Conservation (phyloP, 2,329 filamentous ascomycete species). For the Coniella vitis region DNA sequence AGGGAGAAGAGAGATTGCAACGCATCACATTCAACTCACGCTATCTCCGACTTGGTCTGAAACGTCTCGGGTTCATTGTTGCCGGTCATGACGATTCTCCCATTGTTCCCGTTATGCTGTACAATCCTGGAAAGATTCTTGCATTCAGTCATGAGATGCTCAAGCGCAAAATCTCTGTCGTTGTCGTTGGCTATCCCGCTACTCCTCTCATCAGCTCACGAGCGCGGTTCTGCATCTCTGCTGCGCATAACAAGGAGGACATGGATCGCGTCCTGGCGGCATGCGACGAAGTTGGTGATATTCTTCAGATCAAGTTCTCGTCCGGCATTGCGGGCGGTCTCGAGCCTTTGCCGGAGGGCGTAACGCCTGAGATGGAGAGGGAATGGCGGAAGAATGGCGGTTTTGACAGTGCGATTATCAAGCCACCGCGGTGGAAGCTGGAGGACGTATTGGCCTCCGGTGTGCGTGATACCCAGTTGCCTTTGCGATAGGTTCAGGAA, state of each 20-base stretch:
- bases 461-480: constrained; percentile 67
- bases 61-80: constrained; percentile 92
- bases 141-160: constrained; percentile 99
- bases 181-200: constrained; percentile 94
- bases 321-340: constrained; percentile 87
- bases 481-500: constrained; percentile 49
- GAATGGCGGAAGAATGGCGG: constrained; percentile 57
- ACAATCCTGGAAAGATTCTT: constrained; percentile 98
- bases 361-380: constrained; percentile 64
- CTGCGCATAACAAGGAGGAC: constrained; percentile 97
- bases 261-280: constrained; percentile 82
- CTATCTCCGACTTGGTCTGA: constrained; percentile 94
- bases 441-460: constrained; percentile 72
- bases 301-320: constrained; percentile 95
- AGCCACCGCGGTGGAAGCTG: constrained; percentile 75
- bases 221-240: constrained; percentile 90
- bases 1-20: constrained; percentile 92
- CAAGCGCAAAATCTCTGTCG: constrained; percentile 92
- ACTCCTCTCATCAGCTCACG: constrained; percentile 93
- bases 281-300: constrained; percentile 87
- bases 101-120: constrained; percentile 89
- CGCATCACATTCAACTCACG: constrained; percentile 97
- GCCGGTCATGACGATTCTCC: constrained; percentile 97
- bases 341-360: constrained; percentile 64
- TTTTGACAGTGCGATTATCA: constrained; percentile 61